A percentile compares a stretch with the other conserved stretches of the same genome.
phyloP scores from a whole-genome alignment of 306 rosid species.

The Trichosanthes truncata region DNA sequence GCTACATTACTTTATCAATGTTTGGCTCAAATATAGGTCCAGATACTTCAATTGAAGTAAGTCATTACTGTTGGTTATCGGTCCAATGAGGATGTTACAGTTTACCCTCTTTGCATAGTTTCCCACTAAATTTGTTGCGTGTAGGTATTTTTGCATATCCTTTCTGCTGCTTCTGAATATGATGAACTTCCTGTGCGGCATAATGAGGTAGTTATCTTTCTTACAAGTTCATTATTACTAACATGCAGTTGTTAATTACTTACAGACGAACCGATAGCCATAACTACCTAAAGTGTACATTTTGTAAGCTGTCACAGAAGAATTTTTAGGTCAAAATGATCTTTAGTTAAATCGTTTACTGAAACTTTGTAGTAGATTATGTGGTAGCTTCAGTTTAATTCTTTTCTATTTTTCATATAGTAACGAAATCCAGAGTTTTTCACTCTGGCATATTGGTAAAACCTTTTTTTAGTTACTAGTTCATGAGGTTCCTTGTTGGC shows the following conservation, averaged over 20 bases:
- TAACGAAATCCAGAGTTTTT: not conserved
- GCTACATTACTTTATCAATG: constrained; percentile 87
- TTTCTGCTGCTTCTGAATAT: constrained; percentile 89
- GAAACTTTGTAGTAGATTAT: not conserved
- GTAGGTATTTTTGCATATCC: constrained; percentile 78
- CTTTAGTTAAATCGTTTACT: not conserved
- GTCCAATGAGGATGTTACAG: not conserved
- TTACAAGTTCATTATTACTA: constrained; percentile 5
- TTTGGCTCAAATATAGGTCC: constrained; percentile 90
- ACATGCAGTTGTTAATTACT: not conserved
- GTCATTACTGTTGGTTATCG: not conserved
- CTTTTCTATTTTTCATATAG: not conserved
- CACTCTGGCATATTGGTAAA: not conserved
- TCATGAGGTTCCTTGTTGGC: not conserved
- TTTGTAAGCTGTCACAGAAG: not conserved
- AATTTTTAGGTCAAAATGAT: not conserved
- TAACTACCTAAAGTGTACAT: not conserved
- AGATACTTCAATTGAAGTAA: constrained; percentile 87
- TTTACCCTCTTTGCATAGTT: not conserved
- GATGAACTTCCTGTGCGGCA: constrained; percentile 95
- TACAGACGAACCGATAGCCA: not conserved
- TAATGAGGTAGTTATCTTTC: constrained; percentile 54
- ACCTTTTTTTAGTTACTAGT: not conserved
- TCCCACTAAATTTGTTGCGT: constrained; percentile 4
- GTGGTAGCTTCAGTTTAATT: not conserved